Conservation (phyloP, 805 yeast genomes). For the Starmerella riodocensis region DNA sequence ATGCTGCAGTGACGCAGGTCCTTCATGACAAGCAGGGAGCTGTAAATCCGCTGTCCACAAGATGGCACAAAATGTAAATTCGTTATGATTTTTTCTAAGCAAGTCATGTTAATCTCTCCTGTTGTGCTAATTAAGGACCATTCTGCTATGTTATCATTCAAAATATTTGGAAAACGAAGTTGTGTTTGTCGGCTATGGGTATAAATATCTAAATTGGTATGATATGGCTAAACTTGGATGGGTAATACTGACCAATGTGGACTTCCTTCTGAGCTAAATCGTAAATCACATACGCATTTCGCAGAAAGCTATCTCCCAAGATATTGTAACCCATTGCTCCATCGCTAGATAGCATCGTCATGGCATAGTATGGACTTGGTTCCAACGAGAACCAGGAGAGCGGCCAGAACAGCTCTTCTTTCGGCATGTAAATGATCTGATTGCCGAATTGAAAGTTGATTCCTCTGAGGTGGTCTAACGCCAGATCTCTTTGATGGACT, state of each 20-base stretch:
- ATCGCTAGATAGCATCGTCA: constrained; percentile 23
- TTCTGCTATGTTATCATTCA: no score
- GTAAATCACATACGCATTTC: constrained; percentile 44
- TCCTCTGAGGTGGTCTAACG: constrained; percentile 16
- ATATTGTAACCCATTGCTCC: constrained; percentile 28
- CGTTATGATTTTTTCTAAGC: no score
- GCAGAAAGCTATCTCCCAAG: constrained; percentile 46
- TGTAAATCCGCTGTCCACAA: no score
- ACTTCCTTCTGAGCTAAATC: constrained; percentile 41
- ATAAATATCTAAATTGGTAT: no score
- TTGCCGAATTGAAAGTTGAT: constrained; percentile 42
- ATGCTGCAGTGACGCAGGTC: no score
- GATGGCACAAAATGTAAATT: no score
- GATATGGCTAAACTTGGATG: constrained; percentile 11
- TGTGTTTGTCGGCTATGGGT: no score
- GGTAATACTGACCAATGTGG: constrained; percentile 31
- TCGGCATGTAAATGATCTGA: constrained; percentile 36
- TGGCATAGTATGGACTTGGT: constrained; percentile 20
- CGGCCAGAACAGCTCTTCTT: constrained; percentile 27
- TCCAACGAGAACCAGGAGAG: constrained; percentile 23
- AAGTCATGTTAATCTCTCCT: no score
- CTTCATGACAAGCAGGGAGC: no score
- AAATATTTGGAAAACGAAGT: no score
- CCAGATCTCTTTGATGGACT: constrained; percentile 28
- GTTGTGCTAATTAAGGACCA: no score